Base-by-base conservation (phyloP, 116 monocot genomes). In the Zostera marina region DNA sequence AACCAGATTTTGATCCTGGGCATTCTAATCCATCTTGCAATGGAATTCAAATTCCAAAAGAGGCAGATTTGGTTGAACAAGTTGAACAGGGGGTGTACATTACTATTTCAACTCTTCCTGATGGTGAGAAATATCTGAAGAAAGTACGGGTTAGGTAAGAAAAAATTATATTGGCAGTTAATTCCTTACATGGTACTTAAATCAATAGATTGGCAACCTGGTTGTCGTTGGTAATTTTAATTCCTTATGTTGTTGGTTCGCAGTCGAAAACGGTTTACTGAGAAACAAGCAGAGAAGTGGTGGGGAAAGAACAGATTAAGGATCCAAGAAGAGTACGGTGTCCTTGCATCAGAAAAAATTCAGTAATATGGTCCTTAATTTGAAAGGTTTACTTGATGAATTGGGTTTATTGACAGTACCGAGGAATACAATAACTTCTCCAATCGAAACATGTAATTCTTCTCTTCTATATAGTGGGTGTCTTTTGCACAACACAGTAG, bases 21-120 rank as follows among this genome's bases (percentile, higher is more conserved):
- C 43, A 59, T 41, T 38, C 40, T 54, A 44, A 46, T 47, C 8
- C 66, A 67, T 41, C 63, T 23, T 59, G 52, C 59, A 77, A 77
- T 72, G 63, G 61, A 54, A 78, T 23, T 22, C 62, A 43, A 15
- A 24, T 32, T 25, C 59, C 56, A 41, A 32, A 61, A 45, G 81
- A 77, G 46, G 39, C 54, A 58, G 89, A 94, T 63, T 73, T 66
- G 74, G 76, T 88, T 43, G 89, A 94, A 56, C 83, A 84, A 23
- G 77, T 74, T 61, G 93, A 87, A 68, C 78, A 79, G 23, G 93
- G 93, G 4, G 93, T 93, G 8, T 87, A 81, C 51, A 69, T 87
- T 22, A 84, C 93, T 4, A 61, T 87, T 62, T 70, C 77, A 17
- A 65, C 69, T 51, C 72, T 47, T 42, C 76, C 78, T 61, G 63